These are phyloP conservation scores for Cladosporium phlei DNA, from an alignment of 2,329 filamentous ascomycete genomes.

Conservation along the genomic window DNA sequence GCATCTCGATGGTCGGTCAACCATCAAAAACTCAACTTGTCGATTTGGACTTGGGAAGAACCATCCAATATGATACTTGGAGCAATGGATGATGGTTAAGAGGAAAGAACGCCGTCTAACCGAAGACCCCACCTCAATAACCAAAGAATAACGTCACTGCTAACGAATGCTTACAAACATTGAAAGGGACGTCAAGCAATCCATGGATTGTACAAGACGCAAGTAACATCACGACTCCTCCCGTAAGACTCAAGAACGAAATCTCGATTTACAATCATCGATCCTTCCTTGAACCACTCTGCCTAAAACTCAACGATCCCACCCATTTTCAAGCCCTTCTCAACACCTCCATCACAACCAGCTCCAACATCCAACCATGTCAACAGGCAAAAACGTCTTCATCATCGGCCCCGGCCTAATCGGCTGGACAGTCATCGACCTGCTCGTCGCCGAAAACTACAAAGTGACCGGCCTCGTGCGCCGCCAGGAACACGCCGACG, in stretches of 20 bases:
- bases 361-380: slow-evolving; percentile 7
- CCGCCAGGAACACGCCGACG: slow-evolving; percentile 34
- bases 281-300: too few species aligned
- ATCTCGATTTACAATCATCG: slow-evolving; percentile 35
- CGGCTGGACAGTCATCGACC: slow-evolving; percentile 44
- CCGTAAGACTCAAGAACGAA: not conserved
- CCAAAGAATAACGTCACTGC: not conserved
- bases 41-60: too few species aligned
- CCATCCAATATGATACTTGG: too few species aligned
- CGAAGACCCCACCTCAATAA: too few species aligned
- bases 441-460: slow-evolving; percentile 41
- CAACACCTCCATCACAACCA: not conserved
- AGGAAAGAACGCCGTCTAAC: too few species aligned
- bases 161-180: not conserved
- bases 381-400: slow-evolving; percentile 34
- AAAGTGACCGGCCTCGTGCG: slow-evolving; percentile 41
- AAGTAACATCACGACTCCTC: not conserved
- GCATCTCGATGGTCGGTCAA: too few species aligned
- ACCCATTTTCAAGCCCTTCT: too few species aligned
- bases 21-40: too few species aligned
- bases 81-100: too few species aligned
- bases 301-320: too few species aligned
- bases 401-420: slow-evolving; percentile 47
- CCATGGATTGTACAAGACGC: not conserved
- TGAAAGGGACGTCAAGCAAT: not conserved